phyloP scores from a whole-genome alignment of 805 yeast species.

The Blastobotrys mokoenaii region DNA sequence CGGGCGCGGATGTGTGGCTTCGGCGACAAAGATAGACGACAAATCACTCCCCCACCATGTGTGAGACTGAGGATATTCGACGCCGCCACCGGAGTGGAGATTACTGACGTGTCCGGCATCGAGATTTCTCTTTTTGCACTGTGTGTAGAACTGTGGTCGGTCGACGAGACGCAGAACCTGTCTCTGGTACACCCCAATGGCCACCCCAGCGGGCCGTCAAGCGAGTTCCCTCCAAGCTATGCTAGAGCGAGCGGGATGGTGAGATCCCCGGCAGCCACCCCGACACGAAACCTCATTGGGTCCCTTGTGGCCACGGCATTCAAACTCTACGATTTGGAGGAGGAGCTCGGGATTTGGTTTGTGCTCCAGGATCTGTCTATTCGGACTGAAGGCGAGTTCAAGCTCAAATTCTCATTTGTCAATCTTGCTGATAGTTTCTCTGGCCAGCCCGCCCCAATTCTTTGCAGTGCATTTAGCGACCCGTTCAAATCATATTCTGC shows the following conservation, averaged over 20 bases:
- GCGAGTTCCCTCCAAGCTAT: background rate
- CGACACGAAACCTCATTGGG: conserved; percentile 32
- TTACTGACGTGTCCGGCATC: conserved; percentile 18
- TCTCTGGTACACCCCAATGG: conserved; percentile 14
- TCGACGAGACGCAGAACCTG: conserved; percentile 25
- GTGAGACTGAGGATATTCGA: conserved; percentile 20
- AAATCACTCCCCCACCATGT: conserved; percentile 28
- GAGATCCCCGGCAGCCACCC: conserved; percentile 3
- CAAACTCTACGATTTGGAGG: conserved; percentile 31
- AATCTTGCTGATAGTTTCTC: conserved; percentile 22
- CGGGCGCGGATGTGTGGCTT: conserved; percentile 42
- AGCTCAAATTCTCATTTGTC: conserved; percentile 31
- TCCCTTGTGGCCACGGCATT: conserved; percentile 33
- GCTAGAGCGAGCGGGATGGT: background rate
- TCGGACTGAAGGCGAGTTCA: conserved; percentile 37
- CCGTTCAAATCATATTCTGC: conserved; percentile 35
- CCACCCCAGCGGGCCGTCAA: conserved; percentile 7
- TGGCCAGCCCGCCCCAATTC: conserved; percentile 10
- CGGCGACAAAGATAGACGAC: conserved; percentile 32
- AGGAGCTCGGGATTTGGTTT: conserved; percentile 35
- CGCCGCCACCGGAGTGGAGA: conserved; percentile 20
- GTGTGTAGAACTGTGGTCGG: conserved; percentile 35
- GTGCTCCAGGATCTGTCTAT: conserved; percentile 35
- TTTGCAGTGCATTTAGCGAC: conserved; percentile 27
- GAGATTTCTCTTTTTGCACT: conserved; percentile 31